phyloP scores from a whole-genome alignment of 192 early-diverging fungal genomes.

The Geranomyces variabilis region DNA sequence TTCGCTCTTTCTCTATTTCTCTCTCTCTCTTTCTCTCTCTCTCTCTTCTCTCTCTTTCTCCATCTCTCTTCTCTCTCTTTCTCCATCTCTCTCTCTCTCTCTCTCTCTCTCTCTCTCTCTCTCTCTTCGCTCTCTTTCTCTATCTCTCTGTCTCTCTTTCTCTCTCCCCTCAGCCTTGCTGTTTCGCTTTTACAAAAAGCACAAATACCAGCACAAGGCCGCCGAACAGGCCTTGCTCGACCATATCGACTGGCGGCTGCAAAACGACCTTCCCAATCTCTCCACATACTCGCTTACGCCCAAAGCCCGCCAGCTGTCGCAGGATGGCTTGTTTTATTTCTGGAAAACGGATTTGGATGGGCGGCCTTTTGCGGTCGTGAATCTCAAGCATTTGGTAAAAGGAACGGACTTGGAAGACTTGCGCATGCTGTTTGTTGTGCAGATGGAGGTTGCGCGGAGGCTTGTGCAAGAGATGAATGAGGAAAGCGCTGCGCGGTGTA shows the following conservation, averaged over 20 bases:
- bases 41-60: too few species aligned
- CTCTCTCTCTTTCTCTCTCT: too few species aligned
- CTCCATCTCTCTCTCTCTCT: too few species aligned
- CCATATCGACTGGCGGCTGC: slow-evolving; percentile 49
- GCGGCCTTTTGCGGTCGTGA: slow-evolving; percentile 44
- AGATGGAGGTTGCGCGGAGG: slow-evolving; percentile 34
- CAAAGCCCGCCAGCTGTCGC: slow-evolving; percentile 13
- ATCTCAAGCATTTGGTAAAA: slow-evolving; percentile 26
- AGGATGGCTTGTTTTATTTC: slow-evolving; percentile 44
- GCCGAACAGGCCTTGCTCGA: slow-evolving; percentile 22
- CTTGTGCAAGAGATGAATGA: slow-evolving; percentile 28
- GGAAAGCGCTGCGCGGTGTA: too few species aligned
- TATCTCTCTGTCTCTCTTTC: background rate
- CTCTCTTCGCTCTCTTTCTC: too few species aligned
- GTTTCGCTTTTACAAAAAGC: slow-evolving; percentile 43
- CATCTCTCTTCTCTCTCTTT: too few species aligned
- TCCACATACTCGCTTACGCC: slow-evolving; percentile 11
- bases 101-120: too few species aligned
- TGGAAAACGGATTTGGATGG: slow-evolving; percentile 37
- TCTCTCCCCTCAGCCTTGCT: slow-evolving; percentile 28
- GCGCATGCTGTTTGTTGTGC: slow-evolving; percentile 21
- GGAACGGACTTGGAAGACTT: slow-evolving; percentile 26
- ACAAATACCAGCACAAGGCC: slow-evolving; percentile 18
- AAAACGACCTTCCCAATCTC: slow-evolving; percentile 30
- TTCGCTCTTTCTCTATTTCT: too few species aligned